phyloP scores from a whole-genome alignment of 768 basidiomycete genomes.

The Lentinus brumalis region DNA sequence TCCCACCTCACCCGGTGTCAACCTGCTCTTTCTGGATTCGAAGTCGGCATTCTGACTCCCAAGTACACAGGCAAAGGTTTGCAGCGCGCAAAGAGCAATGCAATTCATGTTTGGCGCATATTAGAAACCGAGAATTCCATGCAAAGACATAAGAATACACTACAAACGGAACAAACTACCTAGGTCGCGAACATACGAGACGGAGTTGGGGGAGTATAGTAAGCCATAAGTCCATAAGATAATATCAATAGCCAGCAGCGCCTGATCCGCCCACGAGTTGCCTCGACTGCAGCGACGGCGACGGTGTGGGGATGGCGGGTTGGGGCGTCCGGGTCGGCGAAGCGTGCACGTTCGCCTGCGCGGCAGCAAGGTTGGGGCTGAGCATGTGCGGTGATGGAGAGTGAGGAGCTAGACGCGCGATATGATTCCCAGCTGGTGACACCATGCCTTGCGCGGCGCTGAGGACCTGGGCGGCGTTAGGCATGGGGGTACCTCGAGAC shows the following conservation, averaged over 20 bases:
- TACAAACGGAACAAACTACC: slow-evolving; percentile 10
- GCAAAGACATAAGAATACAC: slow-evolving; percentile 21
- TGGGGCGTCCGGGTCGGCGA: slow-evolving; percentile 34
- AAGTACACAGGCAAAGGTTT: background rate
- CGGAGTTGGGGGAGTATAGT: slow-evolving; percentile 14
- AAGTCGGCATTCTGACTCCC: too few relatives aligned
- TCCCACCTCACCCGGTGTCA: too few relatives aligned
- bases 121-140: slow-evolving; percentile 1
- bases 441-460: slow-evolving; percentile 20
- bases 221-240: slow-evolving; percentile 1
- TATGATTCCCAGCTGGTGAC: slow-evolving; percentile 24
- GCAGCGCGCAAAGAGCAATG: background rate
- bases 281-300: slow-evolving; percentile 37
- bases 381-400: slow-evolving; percentile 34
- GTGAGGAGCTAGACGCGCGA: slow-evolving; percentile 30
- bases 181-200: slow-evolving; percentile 16
- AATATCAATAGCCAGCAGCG: slow-evolving; percentile 21
- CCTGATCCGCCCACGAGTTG: slow-evolving; percentile 34
- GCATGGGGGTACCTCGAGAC: slow-evolving; percentile 19
- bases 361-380: slow-evolving; percentile 27
- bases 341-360: slow-evolving; percentile 28
- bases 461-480: slow-evolving; percentile 16
- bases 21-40: too few relatives aligned
- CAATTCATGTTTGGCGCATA: background rate
- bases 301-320: slow-evolving; percentile 30